A percentile compares a stretch with the other conserved stretches of the same genome.
Evolutionary conservation across 768 basidiomycete genomes (phyloP).

Genomic region (Hysterangium stoloniferum): DNA sequence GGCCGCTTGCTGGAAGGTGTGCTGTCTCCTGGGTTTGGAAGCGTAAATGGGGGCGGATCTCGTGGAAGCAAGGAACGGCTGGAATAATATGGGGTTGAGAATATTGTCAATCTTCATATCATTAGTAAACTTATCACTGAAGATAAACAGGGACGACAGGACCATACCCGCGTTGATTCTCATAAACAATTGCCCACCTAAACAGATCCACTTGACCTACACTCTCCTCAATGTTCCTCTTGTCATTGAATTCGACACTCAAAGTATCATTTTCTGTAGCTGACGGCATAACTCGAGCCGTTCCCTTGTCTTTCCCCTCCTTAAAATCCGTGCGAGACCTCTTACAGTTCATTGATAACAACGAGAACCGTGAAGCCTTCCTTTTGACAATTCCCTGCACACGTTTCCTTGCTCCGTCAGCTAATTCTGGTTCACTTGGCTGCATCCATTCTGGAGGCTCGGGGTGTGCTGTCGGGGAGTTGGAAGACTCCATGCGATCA

Average conservation of each 20-base stretch:
- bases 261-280: background rate
- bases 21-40: conserved; percentile 30
- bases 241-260: conserved; percentile 1
- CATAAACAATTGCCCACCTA: conserved; percentile 72
- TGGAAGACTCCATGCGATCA: background rate
- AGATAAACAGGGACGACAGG: background rate
- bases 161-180: conserved; percentile 75
- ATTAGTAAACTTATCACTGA: conserved; percentile 8
- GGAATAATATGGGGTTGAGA: conserved; percentile 70
- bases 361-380: background rate
- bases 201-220: conserved; percentile 43
- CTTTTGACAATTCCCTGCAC: background rate
- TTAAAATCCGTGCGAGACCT: no score
- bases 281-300: background rate
- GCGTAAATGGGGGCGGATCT: conserved; percentile 70
- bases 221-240: background rate
- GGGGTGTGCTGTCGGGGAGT: background rate
- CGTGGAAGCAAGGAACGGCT: conserved; percentile 56
- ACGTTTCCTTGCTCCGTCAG: conserved; percentile 3
- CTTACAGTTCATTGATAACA: background rate
- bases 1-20: conserved; percentile 27
- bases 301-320: background rate
- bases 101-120: conserved; percentile 45
- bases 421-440: background rate
- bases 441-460: conserved; percentile 6